A percentile compares a stretch with the other conserved stretches of the same genome.
phyloP scores from a whole-genome alignment of 345 rosid species.

The Melastoma malabathricum region DNA sequence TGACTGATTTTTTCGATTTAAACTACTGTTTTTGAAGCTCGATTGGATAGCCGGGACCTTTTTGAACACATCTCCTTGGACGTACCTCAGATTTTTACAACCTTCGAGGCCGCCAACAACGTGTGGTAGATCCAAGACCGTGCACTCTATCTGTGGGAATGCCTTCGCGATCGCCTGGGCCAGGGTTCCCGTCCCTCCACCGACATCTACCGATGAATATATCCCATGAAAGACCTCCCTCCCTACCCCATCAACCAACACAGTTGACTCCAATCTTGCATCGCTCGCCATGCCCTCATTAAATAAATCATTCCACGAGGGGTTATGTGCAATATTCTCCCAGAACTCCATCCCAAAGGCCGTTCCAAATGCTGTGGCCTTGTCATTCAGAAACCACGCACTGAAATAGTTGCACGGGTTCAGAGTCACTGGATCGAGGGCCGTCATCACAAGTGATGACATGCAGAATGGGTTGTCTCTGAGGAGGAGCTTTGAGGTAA shows the following conservation, averaged over 20 bases:
- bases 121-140: slow-evolving; percentile 12
- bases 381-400: slow-evolving; percentile 16
- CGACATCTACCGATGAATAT: slow-evolving; percentile 19
- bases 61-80: slow-evolving; percentile 25
- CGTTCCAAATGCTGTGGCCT: slow-evolving; percentile 1
- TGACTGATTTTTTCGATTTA: too few species aligned
- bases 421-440: slow-evolving; percentile 7
- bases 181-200: slow-evolving; percentile 20
- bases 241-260: slow-evolving; percentile 5
- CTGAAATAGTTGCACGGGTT: slow-evolving; percentile 13
- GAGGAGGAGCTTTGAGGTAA: slow-evolving; percentile 13
- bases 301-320: neutral
- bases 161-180: slow-evolving; percentile 11
- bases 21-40: too few species aligned
- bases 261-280: slow-evolving; percentile 2
- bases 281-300: slow-evolving; percentile 22
- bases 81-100: slow-evolving; percentile 10
- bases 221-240: slow-evolving; percentile 13
- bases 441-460: neutral
- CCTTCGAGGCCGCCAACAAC: slow-evolving; percentile 13
- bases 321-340: slow-evolving; percentile 1
- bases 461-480: slow-evolving; percentile 3
- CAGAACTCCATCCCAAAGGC: slow-evolving; percentile 3
- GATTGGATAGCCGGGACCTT: too few species aligned
- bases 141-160: slow-evolving; percentile 16